Percentiles rank a stretch among this genome's conserved stretches.
These are phyloP conservation scores for Penicillium simplicissimum DNA, from an alignment of 495 filamentous ascomycete species.

Conservation along the genomic window DNA sequence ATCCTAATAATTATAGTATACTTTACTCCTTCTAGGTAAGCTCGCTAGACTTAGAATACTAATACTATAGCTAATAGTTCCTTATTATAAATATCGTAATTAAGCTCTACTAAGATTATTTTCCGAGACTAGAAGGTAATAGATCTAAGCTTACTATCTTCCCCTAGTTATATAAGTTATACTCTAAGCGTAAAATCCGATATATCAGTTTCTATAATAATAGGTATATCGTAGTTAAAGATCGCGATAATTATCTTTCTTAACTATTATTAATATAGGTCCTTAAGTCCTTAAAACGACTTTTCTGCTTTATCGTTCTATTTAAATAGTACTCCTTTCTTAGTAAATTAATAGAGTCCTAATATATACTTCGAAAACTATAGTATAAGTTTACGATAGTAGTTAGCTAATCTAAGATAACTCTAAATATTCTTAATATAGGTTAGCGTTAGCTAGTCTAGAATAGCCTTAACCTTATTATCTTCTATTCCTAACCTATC, in stretches of 20 bases:
- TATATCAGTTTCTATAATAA: background rate
- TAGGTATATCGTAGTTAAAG: background rate
- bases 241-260: background rate
- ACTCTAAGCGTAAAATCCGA: background rate
- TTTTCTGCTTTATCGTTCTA: background rate
- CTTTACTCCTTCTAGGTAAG: slow-evolving; percentile 2
- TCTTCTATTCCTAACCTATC: background rate
- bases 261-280: background rate
- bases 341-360: background rate
- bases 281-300: background rate
- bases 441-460: background rate
- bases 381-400: background rate
- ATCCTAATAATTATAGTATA: slow-evolving; percentile 1
- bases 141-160: slow-evolving; percentile 5
- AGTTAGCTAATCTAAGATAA: background rate
- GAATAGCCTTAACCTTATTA: background rate
- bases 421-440: background rate
- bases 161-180: slow-evolving; percentile 1
- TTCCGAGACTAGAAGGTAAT: background rate
- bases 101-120: slow-evolving; percentile 1
- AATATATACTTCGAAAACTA: background rate
- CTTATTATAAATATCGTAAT: slow-evolving; percentile 3
- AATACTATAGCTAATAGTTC: slow-evolving; percentile 8
- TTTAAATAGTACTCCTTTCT: background rate
- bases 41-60: slow-evolving; percentile 2